phyloP scores from a whole-genome alignment of 164 flowering plant species.

The Annona squamosa region DNA sequence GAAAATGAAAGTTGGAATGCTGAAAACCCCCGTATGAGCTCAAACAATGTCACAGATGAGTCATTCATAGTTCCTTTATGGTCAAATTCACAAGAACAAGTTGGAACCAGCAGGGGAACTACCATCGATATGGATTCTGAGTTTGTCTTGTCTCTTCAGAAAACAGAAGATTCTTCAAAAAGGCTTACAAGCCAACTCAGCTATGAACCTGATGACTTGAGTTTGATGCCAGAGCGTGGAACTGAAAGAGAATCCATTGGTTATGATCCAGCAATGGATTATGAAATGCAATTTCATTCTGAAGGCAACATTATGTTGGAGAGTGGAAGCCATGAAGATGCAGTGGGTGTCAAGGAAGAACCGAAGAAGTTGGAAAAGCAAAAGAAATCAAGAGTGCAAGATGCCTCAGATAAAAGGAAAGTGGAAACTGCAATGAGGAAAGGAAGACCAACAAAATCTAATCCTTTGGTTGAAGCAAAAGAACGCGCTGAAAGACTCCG shows the following conservation, averaged over 20 bases:
- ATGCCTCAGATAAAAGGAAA: slow-evolving; percentile 48
- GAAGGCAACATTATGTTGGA: slow-evolving; percentile 14
- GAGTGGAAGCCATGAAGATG: slow-evolving; percentile 24
- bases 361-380: slow-evolving; percentile 43
- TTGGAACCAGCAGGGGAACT: slow-evolving; percentile 35
- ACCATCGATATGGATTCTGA: slow-evolving; percentile 62
- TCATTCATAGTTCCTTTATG: slow-evolving; percentile 68
- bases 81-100: slow-evolving; percentile 36
- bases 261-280: slow-evolving; percentile 77
- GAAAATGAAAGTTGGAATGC: slow-evolving; percentile 32
- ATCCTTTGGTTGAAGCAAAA: slow-evolving; percentile 79
- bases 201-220: slow-evolving; percentile 77
- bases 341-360: slow-evolving; percentile 26
- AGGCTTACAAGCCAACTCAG: slow-evolving; percentile 25
- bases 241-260: slow-evolving; percentile 37
- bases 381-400: slow-evolving; percentile 23
- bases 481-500: slow-evolving; percentile 87
- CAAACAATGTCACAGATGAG: slow-evolving; percentile 51
- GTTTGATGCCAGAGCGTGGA: slow-evolving; percentile 74
- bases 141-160: slow-evolving; percentile 37
- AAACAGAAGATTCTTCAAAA: slow-evolving; percentile 24
- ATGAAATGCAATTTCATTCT: slow-evolving; percentile 50
- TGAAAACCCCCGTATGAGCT: slow-evolving; percentile 24
- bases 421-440: slow-evolving; percentile 43
- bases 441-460: slow-evolving; percentile 65